Evolutionary conservation across 768 basidiomycete species (phyloP).

Genomic region (Boletus reticulatus): DNA sequence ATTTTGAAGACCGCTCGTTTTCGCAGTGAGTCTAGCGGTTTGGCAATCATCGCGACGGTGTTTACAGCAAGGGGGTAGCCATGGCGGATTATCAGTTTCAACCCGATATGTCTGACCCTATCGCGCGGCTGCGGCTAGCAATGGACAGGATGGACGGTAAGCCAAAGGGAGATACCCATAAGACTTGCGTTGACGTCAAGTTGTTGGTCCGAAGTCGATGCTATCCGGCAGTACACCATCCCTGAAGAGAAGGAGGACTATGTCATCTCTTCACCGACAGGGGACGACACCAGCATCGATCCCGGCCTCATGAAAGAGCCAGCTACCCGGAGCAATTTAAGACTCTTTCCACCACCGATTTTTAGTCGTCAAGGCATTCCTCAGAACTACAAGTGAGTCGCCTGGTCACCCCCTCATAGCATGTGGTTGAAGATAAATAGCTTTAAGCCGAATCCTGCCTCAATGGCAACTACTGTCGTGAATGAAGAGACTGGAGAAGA

Average conservation of each 20-base stretch:
- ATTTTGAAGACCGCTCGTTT: constrained; percentile 86
- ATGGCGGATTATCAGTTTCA: constrained; percentile 95
- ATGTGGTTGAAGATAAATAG: constrained; percentile 34
- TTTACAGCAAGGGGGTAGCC: constrained; percentile 44
- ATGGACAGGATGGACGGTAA: constrained; percentile 84
- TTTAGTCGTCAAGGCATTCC: constrained; percentile 83
- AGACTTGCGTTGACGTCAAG: background rate
- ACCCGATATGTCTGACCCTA: constrained; percentile 68
- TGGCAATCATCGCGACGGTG: background rate
- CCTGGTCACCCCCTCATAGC: background rate
- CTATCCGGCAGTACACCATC: constrained; percentile 68
- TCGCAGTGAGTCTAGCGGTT: constrained; percentile 61
- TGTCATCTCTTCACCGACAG: constrained; percentile 30
- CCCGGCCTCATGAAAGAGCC: constrained; percentile 36
- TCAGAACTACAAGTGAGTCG: constrained; percentile 72
- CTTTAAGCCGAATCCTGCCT: constrained; percentile 76
- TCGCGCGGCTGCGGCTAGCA: constrained; percentile 63
- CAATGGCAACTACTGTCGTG: constrained; percentile 61
- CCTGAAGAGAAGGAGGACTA: constrained; percentile 70
- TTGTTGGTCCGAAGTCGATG: constrained; percentile 52
- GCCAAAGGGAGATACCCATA: constrained; percentile 10
- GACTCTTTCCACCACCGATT: constrained; percentile 84
- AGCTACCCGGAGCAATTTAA: constrained; percentile 52
- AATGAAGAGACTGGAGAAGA: constrained; percentile 81
- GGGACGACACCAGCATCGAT: constrained; percentile 48